Conservation (phyloP, 768 basidiomycete genomes). For the Sporobolomyces roseus region DNA sequence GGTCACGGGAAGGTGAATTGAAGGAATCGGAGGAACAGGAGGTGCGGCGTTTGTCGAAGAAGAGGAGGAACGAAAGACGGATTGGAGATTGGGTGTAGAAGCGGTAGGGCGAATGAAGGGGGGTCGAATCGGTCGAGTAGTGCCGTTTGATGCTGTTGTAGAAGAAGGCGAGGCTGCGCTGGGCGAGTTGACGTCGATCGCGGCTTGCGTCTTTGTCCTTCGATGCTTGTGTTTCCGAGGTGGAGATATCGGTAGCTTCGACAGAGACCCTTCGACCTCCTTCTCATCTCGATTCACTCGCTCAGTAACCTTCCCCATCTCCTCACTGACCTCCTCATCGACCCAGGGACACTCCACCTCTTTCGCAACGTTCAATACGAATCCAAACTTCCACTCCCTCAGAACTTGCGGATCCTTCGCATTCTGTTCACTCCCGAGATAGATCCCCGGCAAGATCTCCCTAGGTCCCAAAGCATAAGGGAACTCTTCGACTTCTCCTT, state of each 20-base stretch:
- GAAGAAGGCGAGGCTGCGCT: too few relatives aligned
- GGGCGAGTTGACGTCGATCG: background rate
- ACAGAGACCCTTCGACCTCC: background rate
- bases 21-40: constrained; percentile 14
- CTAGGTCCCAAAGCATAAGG: constrained; percentile 78
- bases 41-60: constrained; percentile 2
- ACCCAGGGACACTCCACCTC: constrained; percentile 59
- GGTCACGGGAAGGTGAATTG: background rate
- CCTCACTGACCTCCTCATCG: constrained; percentile 18
- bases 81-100: constrained; percentile 63
- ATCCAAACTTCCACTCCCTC: constrained; percentile 66
- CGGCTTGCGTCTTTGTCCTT: constrained; percentile 25
- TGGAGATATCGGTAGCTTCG: constrained; percentile 58
- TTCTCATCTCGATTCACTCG: background rate
- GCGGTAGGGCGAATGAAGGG: constrained; percentile 60
- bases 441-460: constrained; percentile 77
- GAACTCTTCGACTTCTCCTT: constrained; percentile 40
- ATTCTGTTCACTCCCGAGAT: constrained; percentile 84
- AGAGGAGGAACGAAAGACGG: too few relatives aligned
- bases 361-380: constrained; percentile 87
- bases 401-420: constrained; percentile 74
- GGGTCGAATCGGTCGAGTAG: constrained; percentile 40
- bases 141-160: background rate
- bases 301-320: background rate
- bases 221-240: constrained; percentile 8